Evolutionary conservation across 768 basidiomycete species (phyloP).

Genomic region (Suillus spraguei): DNA sequence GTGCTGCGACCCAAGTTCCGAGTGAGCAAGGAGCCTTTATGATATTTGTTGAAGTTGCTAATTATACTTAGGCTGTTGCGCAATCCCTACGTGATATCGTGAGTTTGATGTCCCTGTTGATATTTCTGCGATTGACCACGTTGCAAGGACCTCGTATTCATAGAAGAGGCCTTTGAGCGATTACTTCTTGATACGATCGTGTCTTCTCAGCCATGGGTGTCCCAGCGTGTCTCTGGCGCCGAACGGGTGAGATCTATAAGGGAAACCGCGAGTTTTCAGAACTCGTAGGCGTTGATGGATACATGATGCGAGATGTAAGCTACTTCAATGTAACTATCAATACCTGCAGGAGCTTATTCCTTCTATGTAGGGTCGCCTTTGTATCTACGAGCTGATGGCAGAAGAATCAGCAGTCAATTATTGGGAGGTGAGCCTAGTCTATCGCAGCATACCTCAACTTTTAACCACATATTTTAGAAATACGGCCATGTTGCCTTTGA

Average conservation of each 20-base stretch:
- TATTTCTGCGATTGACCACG: not conserved
- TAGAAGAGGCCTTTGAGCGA: conserved; percentile 97
- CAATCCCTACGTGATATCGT: conserved; percentile 85
- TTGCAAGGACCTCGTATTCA: conserved; percentile 86
- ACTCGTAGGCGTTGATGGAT: conserved; percentile 83
- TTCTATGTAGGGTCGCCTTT: conserved; percentile 70
- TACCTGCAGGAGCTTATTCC: conserved; percentile 10
- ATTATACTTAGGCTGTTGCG: conserved; percentile 61
- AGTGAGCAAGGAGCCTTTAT: conserved; percentile 40
- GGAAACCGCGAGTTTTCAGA: conserved; percentile 96
- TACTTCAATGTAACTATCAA: not conserved
- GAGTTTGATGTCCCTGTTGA: conserved; percentile 21
- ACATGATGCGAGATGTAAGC: conserved; percentile 83
- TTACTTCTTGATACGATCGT: conserved; percentile 94
- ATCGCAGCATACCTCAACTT: not conserved
- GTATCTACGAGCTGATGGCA: conserved; percentile 98
- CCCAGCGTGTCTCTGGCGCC: conserved; percentile 93
- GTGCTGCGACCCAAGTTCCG: conserved; percentile 85
- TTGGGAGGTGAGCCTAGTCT: conserved; percentile 78
- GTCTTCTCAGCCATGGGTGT: conserved; percentile 96
- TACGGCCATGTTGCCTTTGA: conserved; percentile 94
- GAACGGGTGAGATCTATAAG: conserved; percentile 99
- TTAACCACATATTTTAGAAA: conserved; percentile 56
- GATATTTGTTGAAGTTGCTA: conserved; percentile 5
- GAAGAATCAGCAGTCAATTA: conserved; percentile 97